Base-by-base conservation (phyloP, 257 asterid genomes). In the Nicotiana otophora region DNA sequence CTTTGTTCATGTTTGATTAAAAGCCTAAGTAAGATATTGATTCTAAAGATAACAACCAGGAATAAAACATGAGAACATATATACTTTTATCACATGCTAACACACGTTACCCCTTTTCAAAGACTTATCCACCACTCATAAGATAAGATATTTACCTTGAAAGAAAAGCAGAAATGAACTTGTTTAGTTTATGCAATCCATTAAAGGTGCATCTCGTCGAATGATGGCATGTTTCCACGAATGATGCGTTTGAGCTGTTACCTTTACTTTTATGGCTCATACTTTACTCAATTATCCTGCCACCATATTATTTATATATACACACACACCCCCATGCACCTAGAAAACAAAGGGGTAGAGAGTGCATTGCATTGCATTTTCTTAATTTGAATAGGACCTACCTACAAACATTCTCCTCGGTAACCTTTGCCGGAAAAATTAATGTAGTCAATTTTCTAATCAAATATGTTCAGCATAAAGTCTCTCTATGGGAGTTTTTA, bases 31-130 rank as follows among this genome's bases (percentile, higher is more conserved):
- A 61, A 75, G 80, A 70, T 69, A 70, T 61, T 81, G 77, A 12
- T 74, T 58, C 28, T 61, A 17, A 70, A 68, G 78, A 78, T 66
- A 79, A 36, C 82, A 85, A 82, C 51, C 36, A 30, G 81, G 81
- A 57, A 81, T 36, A 31, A 81, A 46, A 72, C 61, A 48, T 46
- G 79, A 74, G 15, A 20, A 46, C 58, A 9, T 42, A 11, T 57
- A 70, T 70, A 67, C 58, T 78, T 80, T 51, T 51, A 72, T 85
- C 86, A 86, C 88, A 83, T 85, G 88, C 80, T 30, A 85, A 81
- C 53, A 83, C 61, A 62, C 86, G 80, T 83, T 67, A 26, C 65
- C 17, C 62, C n/a, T 42, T 42, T 42, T 42, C 51, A 0, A 42
- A 9, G 12, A 42, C 12, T 42, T 11, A 26, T 68, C 42, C 58